Evolutionary conservation across 2,329 filamentous ascomycete species (phyloP), one percentile per base, ranked within the genome.

Genomic region (Phialocephala sp.): DNA sequence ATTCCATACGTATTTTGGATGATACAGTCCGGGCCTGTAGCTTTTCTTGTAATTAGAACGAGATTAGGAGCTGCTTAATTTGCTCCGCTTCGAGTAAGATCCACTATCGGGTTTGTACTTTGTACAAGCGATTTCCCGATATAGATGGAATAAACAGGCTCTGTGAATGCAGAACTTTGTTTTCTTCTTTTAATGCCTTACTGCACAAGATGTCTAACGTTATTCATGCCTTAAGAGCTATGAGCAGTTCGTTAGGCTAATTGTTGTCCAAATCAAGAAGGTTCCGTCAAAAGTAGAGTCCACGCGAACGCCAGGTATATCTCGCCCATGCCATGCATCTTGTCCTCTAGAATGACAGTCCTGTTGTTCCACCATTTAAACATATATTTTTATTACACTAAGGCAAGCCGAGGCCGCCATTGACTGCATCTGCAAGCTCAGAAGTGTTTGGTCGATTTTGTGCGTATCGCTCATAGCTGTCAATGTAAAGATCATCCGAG

Each of bases 381-480:
- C 20, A 39, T 4, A 32, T 15, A 18, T 8, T 2, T 32, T 4
- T 5, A 35, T 15, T n/a, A 32, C 20, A 32, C 67, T 55, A 74
- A 55, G 72, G 72, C 39, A 73, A 62, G 11, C 63, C 62, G 47
- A 80, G 80, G 55, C 85, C 85, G 41, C 81, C 79, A 75, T 88
- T 88, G 61, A 89, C 83, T 32, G 86, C 86, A 76, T 86, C 83
- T 9, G 85, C 85, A 60, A 88, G 74, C 71, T 84, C 80, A 62
- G 82, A 85, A 2, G 85, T 88, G 66, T 86, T 82, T 8, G 85
- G 85, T 27, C 86, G 80, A 70, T 89, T 89, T 76, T 88, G 72
- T 35, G 86, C 87, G 80, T 91, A 91, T 76, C 88, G 77, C 77
- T 90, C 86, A 79, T 91, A 91, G 67, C 86, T 89, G 72, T 91